These are phyloP conservation scores for Plasmodium inui DNA, from an alignment of 169 alveolate species.

Conservation along the genomic window DNA sequence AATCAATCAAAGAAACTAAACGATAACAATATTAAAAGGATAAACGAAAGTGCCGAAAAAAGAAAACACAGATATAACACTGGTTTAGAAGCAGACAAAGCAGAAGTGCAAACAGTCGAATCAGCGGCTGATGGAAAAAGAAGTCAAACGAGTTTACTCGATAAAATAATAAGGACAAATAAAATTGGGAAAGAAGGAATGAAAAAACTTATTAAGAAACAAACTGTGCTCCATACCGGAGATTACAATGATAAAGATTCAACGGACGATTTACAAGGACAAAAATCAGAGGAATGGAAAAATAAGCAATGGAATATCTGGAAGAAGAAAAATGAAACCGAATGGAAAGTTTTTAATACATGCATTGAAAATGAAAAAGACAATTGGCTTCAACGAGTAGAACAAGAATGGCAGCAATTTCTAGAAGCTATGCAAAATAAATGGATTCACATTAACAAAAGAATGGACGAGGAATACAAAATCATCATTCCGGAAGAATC, in stretches of 20 bases:
- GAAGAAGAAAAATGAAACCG: slow-evolving; percentile 14
- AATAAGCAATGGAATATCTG: slow-evolving; percentile 32
- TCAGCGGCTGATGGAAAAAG: neutral
- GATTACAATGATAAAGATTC: neutral
- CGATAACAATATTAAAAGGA: neutral
- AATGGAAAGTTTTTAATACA: slow-evolving; percentile 7
- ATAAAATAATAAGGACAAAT: neutral
- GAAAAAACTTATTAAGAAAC: neutral
- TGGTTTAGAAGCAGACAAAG: neutral
- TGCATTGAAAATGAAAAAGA: slow-evolving; percentile 12
- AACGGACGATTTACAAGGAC: neutral
- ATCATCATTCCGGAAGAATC: neutral
- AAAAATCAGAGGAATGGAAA: slow-evolving; percentile 13
- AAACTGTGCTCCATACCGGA: neutral
- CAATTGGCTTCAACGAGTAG: slow-evolving; percentile 12
- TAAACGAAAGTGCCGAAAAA: neutral
- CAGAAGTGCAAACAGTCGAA: neutral
- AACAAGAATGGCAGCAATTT: slow-evolving; percentile 19
- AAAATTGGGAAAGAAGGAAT: neutral
- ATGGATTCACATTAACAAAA: slow-evolving; percentile 17
- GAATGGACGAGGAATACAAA: neutral
- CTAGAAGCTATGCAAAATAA: neutral
- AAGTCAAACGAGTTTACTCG: neutral
- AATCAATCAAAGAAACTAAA: neutral
- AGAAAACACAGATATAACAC: neutral